phyloP scores from a whole-genome alignment of 148 eudicot species.

The Rheum nobile region DNA sequence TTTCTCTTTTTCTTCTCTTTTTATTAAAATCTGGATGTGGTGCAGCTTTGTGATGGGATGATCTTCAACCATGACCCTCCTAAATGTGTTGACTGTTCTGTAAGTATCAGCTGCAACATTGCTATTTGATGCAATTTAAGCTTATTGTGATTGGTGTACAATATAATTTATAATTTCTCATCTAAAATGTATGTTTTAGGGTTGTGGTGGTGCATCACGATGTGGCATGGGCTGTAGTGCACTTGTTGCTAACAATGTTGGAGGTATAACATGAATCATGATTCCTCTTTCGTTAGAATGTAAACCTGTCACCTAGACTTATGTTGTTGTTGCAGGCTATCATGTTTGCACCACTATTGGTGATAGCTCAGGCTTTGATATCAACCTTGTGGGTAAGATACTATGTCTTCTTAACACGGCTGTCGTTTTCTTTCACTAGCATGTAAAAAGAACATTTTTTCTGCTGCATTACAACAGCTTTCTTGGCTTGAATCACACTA shows the following conservation, averaged over 20 bases:
- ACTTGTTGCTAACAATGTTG: conserved; percentile 49
- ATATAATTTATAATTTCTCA: background rate
- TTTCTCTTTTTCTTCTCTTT: background rate
- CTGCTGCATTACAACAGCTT: background rate
- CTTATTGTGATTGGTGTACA: background rate
- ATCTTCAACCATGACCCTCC: conserved; percentile 92
- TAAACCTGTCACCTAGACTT: background rate
- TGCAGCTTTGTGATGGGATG: conserved; percentile 81
- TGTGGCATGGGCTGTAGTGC: conserved; percentile 95
- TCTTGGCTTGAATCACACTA: background rate
- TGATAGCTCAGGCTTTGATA: conserved; percentile 30
- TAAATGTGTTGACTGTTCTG: conserved; percentile 58
- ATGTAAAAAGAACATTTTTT: background rate
- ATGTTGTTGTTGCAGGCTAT: conserved; percentile 39
- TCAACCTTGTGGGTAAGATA: conserved; percentile 49
- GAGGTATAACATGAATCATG: conserved; percentile 28
- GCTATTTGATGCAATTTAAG: background rate
- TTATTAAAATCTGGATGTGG: conserved; percentile 16
- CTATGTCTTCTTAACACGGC: background rate
- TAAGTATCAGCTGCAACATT: conserved; percentile 19
- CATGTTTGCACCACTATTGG: conserved; percentile 51
- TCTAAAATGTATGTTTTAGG: conserved; percentile 29
- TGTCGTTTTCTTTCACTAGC: background rate
- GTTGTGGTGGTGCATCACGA: conserved; percentile 70
- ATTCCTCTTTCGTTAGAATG: background rate